These are phyloP conservation scores for Aspergillus clavatus DNA, from an alignment of 2,329 filamentous ascomycete genomes.

Conservation along the genomic window DNA sequence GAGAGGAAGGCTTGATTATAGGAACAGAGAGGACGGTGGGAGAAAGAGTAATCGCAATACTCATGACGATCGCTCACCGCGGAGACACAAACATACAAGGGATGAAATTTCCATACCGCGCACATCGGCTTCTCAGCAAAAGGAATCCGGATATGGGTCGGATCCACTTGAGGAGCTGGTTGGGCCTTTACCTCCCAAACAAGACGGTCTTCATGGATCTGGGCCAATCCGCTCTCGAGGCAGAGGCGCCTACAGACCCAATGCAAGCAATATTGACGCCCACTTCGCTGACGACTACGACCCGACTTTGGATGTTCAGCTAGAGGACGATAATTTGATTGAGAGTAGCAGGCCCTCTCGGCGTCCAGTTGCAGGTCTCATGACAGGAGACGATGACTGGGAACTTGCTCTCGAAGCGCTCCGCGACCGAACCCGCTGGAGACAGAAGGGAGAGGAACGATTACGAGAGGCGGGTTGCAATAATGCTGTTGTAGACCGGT, in stretches of 20 bases:
- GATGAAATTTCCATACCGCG: constrained; percentile 4
- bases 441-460: constrained; percentile 67
- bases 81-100: background rate
- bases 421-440: constrained; percentile 74
- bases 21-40: no score
- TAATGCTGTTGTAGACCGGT: constrained; percentile 67
- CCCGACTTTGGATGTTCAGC: constrained; percentile 43
- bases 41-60: background rate
- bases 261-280: constrained; percentile 66
- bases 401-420: constrained; percentile 72
- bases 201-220: constrained; percentile 33
- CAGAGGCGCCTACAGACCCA: constrained; percentile 58
- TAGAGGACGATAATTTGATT: constrained; percentile 50
- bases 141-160: constrained; percentile 43
- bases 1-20: constrained; percentile 11
- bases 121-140: background rate
- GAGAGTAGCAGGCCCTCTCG: constrained; percentile 51
- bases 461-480: constrained; percentile 73
- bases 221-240: constrained; percentile 57
- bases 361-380: constrained; percentile 37
- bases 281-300: constrained; percentile 68
- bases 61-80: constrained; percentile 8
- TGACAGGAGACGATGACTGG: constrained; percentile 63
- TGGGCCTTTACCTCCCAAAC: constrained; percentile 59
- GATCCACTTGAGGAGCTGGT: constrained; percentile 73